Percentiles rank a stretch among this genome's conserved stretches.
Evolutionary conservation across 73 alveolate genomes (phyloP).

Genomic region (Symbiodinium pilosum): DNA sequence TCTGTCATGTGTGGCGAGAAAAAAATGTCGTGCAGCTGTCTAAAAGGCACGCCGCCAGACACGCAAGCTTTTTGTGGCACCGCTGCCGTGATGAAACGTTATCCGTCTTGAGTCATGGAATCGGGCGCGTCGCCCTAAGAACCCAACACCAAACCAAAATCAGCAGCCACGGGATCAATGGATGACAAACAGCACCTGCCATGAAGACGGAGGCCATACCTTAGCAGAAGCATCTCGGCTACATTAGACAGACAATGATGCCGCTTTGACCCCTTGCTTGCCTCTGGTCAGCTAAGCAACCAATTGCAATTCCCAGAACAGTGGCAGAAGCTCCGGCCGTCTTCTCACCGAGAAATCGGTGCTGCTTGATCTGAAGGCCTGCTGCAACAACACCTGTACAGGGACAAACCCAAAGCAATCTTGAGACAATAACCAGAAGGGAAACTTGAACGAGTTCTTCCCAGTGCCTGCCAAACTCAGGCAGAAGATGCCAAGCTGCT

Average conservation of each 20-base stretch:
- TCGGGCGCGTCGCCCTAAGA: background rate
- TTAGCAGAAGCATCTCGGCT: background rate
- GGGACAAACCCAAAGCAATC: too few relatives aligned
- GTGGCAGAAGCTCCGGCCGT: background rate
- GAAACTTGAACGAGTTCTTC: too few relatives aligned
- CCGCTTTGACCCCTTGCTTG: too few relatives aligned
- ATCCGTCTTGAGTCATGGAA: background rate
- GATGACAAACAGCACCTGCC: conserved; percentile 33
- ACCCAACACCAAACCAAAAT: background rate
- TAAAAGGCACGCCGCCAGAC: too few relatives aligned
- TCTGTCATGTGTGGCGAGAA: too few relatives aligned
- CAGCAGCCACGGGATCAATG: conserved; percentile 68
- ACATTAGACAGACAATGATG: background rate
- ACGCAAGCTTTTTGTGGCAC: background rate
- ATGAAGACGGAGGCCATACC: background rate
- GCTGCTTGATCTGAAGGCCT: background rate
- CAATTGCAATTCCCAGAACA: background rate
- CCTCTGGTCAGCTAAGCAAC: background rate
- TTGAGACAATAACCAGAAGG: too few relatives aligned
- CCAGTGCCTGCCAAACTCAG: conserved; percentile 38
- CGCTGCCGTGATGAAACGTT: too few relatives aligned
- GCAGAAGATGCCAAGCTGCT: conserved; percentile 70
- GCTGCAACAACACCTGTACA: background rate
- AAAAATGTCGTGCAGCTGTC: too few relatives aligned
- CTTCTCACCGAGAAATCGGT: background rate